phyloP scores from a whole-genome alignment of 78 protist species.

The Dictyostelium purpureum region DNA sequence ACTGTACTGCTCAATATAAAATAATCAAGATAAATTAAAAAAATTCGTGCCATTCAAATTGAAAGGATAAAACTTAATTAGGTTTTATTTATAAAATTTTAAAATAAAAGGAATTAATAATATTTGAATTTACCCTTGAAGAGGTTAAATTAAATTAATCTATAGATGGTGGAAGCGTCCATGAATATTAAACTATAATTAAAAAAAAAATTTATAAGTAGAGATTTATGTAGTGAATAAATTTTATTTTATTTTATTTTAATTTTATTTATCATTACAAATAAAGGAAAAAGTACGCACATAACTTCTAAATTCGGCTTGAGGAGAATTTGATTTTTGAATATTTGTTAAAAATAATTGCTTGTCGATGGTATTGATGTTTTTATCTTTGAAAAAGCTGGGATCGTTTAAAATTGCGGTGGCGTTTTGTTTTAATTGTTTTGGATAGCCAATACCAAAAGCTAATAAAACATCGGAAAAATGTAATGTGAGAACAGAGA shows the following conservation, averaged over 20 bases:
- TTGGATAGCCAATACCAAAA: slow-evolving; percentile 22
- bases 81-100: no score
- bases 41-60: no score
- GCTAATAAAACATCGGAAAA: slow-evolving; percentile 32
- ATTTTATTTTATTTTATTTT: not conserved
- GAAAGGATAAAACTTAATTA: no score
- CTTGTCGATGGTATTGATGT: slow-evolving; percentile 1
- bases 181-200: no score
- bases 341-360: slow-evolving; percentile 22
- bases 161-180: no score
- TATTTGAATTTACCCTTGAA: no score
- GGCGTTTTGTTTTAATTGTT: slow-evolving; percentile 25
- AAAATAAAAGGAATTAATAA: no score
- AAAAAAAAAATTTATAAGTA: no score
- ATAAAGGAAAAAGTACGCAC: slow-evolving; percentile 35
- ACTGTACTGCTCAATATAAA: no score
- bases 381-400: slow-evolving; percentile 16
- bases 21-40: no score
- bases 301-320: not conserved
- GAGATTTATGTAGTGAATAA: no score
- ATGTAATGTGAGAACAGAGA: not conserved
- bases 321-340: slow-evolving; percentile 12
- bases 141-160: no score
- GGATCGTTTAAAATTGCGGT: not conserved
- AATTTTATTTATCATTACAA: slow-evolving; percentile 17